These are phyloP conservation scores for Fusarium devonianum DNA, from an alignment of 2,329 filamentous ascomycete genomes.

Conservation along the genomic window DNA sequence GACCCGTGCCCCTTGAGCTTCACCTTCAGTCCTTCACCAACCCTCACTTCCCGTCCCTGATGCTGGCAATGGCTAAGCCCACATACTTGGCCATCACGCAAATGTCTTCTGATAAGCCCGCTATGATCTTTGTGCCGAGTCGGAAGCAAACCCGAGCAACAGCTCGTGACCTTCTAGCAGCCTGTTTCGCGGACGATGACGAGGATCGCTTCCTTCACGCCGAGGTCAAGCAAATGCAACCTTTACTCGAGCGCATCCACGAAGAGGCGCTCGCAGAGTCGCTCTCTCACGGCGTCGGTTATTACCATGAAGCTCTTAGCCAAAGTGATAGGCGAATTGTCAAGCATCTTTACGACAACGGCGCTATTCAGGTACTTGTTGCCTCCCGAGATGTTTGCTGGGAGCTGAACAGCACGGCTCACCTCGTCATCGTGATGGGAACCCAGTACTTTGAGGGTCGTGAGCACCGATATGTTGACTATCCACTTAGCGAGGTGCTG, in stretches of 20 bases:
- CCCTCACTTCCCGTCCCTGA: constrained; percentile 95
- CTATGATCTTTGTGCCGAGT: constrained; percentile 89
- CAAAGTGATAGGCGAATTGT: constrained; percentile 92
- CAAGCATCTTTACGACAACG: constrained; percentile 86
- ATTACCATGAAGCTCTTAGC: constrained; percentile 94
- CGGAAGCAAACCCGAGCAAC: constrained; percentile 92
- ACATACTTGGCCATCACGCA: constrained; percentile 89
- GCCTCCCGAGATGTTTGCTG: constrained; percentile 88
- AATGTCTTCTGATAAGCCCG: constrained; percentile 86
- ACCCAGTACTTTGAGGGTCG: constrained; percentile 97
- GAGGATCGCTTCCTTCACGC: constrained; percentile 94
- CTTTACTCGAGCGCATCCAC: constrained; percentile 81
- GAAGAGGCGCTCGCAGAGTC: constrained; percentile 89
- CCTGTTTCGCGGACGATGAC: constrained; percentile 85
- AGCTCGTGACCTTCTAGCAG: constrained; percentile 85
- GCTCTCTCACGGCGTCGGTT: constrained; percentile 91
- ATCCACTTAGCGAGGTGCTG: constrained; percentile 89
- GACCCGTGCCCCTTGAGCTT: constrained; percentile 87
- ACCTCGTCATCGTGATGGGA: constrained; percentile 95
- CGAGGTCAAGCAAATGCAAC: constrained; percentile 79
- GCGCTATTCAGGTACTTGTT: constrained; percentile 84
- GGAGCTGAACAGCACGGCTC: constrained; percentile 88
- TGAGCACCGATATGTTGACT: constrained; percentile 97
- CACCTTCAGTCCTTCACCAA: constrained; percentile 96
- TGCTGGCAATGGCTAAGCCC: constrained; percentile 98